Conservation (phyloP, 2,329 filamentous ascomycete genomes). For the Fusarium sp. region DNA sequence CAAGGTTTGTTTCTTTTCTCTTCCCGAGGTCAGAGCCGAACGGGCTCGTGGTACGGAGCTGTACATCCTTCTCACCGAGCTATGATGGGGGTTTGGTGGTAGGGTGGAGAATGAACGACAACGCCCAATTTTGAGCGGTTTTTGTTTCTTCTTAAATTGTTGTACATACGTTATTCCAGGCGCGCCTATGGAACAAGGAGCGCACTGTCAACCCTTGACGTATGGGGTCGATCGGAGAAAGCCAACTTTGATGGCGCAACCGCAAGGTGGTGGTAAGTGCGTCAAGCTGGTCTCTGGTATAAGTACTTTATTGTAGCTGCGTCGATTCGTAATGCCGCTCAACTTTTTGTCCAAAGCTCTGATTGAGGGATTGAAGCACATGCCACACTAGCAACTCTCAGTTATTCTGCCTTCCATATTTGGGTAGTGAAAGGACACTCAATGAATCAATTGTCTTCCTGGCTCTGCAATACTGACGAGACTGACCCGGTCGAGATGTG, state of each 20-base stretch:
- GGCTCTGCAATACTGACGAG: not conserved
- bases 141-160: conserved; percentile 17
- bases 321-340: conserved; percentile 11
- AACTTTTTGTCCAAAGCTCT: conserved; percentile 10
- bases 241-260: conserved; percentile 23
- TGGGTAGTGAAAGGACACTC: too few relatives aligned
- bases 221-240: conserved; percentile 20
- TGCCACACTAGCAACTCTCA: not conserved
- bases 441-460: not conserved
- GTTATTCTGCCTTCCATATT: not conserved
- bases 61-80: conserved; percentile 42
- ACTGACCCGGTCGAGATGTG: not conserved
- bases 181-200: conserved; percentile 39
- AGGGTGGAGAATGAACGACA: conserved; percentile 5
- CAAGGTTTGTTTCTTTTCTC: conserved; percentile 21
- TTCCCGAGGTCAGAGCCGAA: conserved; percentile 39
- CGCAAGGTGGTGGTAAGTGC: conserved; percentile 19
- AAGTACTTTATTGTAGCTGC: conserved; percentile 33
- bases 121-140: conserved; percentile 25
- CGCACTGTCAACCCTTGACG: conserved; percentile 18
- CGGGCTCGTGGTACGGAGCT: conserved; percentile 4
- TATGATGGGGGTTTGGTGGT: conserved; percentile 9
- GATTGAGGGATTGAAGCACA: not conserved
- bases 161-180: conserved; percentile 27
- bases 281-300: conserved; percentile 16